These are phyloP conservation scores for Ephemerocybe angulata DNA, from an alignment of 768 basidiomycete species.

Conservation along the genomic window DNA sequence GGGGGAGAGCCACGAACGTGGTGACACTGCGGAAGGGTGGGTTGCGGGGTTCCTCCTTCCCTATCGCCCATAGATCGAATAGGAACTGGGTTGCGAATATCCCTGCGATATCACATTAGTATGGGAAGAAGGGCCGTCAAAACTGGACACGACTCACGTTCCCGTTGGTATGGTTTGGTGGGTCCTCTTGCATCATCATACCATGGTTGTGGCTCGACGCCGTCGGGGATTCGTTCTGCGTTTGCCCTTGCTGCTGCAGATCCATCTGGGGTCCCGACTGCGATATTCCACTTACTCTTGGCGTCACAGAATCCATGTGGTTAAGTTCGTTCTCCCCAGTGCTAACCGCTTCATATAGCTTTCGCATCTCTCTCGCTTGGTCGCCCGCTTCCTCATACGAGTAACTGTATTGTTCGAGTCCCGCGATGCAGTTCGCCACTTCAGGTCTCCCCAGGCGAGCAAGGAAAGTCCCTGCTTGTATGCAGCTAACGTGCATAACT, in stretches of 20 bases:
- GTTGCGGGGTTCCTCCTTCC: not conserved
- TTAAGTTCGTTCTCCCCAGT: constrained; percentile 43
- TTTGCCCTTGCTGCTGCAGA: constrained; percentile 5
- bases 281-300: constrained; percentile 28
- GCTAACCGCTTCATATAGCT: constrained; percentile 40
- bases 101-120: constrained; percentile 3
- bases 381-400: constrained; percentile 86
- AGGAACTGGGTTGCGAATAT: not conserved
- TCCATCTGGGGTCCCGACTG: constrained; percentile 14
- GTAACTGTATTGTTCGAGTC: constrained; percentile 83
- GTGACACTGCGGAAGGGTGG: not conserved
- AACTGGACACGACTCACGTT: constrained; percentile 1
- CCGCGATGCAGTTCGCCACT: constrained; percentile 78
- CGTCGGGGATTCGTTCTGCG: no score
- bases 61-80: constrained; percentile 2
- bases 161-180: not conserved
- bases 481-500: constrained; percentile 84
- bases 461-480: constrained; percentile 77
- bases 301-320: constrained; percentile 43
- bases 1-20: constrained; percentile 3
- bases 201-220: constrained; percentile 6
- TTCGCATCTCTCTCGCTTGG: constrained; percentile 67
- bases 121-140: not conserved
- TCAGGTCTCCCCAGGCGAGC: constrained; percentile 82
- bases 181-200: constrained; percentile 7